Base-by-base conservation (phyloP, 352 stramenopile genomes). In the Phytophthora constricta region DNA sequence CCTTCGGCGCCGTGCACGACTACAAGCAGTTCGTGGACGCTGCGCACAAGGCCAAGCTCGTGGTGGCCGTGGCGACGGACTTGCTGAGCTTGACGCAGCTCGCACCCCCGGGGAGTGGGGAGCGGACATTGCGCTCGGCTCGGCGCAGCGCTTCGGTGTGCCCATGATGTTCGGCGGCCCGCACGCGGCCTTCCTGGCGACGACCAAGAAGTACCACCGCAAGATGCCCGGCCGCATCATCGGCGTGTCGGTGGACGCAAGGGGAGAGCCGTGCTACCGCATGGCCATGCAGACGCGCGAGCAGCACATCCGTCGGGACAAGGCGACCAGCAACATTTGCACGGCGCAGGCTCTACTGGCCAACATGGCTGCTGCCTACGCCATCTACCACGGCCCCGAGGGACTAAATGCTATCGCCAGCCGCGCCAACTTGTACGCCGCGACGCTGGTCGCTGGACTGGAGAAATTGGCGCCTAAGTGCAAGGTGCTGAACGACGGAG, bases 201-300 rank as follows among this genome's bases (percentile, higher is more conserved):
- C 96, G 9, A 98, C 91, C 37, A 95, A 98, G 66, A 90, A 97
- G 68, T 98, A 99, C 80, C 92, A 97, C 54, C 93, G 98, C 51
- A 98, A 98, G 76, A 97, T 99, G 84, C 97, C 98, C 11, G 98
- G 97, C 14, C 89, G 98, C 53, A 99, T 99, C 70, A 99, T 99
- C 65, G 98, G 98, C 51, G 97, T 99, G 11, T 99, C 97, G 8
- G 90, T 98, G 48, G 98, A 99, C 76, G 89, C 92, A 14, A 78
- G 93, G n/a, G 97, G 97, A 26, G 98, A 99, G 62, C 93, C 87
- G 0, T 96, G 92, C 37, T 80, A 99, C 43, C 91, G 98, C 25
- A 99, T 99, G 97, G 97, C 98, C 19, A 99, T 99, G 96, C 98
- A 99, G 85, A 99, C 98, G 8, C 93, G 98, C 58, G 98, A 99